Evolutionary conservation across 2,329 filamentous ascomycete genomes (phyloP).

Genomic region (Nemania sp.): DNA sequence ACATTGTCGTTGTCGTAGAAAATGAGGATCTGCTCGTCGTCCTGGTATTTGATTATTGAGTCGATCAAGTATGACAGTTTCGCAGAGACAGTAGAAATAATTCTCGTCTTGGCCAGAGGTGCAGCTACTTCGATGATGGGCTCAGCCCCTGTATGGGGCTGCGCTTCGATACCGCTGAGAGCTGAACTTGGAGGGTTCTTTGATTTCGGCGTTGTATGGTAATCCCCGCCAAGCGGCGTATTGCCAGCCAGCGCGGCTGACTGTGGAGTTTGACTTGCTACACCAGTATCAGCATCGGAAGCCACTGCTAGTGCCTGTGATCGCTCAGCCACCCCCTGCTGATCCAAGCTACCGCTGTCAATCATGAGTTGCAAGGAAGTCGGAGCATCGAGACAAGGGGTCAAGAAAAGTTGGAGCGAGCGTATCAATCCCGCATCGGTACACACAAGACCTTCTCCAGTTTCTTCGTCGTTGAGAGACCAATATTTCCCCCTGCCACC

Average conservation of each 20-base stretch:
- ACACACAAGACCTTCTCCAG: conserved; percentile 51
- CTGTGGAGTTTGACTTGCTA: conserved; percentile 24
- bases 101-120: conserved; percentile 61
- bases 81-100: conserved; percentile 81
- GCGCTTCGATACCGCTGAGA: conserved; percentile 10
- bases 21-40: conserved; percentile 81
- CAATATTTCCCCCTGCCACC: conserved; percentile 63
- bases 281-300: conserved; percentile 27
- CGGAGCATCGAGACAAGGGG: conserved; percentile 49
- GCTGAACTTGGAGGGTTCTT: conserved; percentile 20
- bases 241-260: conserved; percentile 36
- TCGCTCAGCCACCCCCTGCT: conserved; percentile 46
- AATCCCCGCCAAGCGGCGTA: conserved; percentile 36
- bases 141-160: conserved; percentile 27
- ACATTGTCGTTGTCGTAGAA: conserved; percentile 91
- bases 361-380: conserved; percentile 53
- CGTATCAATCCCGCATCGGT: conserved; percentile 57
- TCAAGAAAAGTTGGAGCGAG: conserved; percentile 57
- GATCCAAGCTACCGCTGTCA: conserved; percentile 50
- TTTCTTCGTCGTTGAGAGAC: conserved; percentile 63
- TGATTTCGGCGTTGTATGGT: conserved; percentile 35
- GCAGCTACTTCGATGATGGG: conserved; percentile 49
- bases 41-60: conserved; percentile 68
- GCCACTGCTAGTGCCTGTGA: conserved; percentile 37
- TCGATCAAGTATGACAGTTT: conserved; percentile 88